Evolutionary conservation across 2,329 filamentous ascomycete genomes (phyloP), one percentile per base, ranked within the genome.

Genomic region (Alternaria gansuensis): DNA sequence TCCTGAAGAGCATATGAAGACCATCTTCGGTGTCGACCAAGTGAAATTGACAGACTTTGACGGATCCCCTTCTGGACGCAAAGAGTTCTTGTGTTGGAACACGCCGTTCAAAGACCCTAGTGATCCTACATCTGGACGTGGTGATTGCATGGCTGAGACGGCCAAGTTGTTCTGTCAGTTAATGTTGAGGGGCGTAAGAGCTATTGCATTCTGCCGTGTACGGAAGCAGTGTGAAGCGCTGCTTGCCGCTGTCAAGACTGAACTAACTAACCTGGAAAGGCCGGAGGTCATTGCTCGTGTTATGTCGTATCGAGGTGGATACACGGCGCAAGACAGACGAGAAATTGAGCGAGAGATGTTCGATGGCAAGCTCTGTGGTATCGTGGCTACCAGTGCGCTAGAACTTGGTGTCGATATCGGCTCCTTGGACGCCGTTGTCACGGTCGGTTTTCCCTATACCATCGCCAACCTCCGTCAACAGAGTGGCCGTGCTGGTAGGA

Each of bases 21-120:
- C 92, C 0, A 90, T 99, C n/a, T 97, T 98, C 66, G 94, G 94
- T 0, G 85, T 97, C 6, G 86, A 93, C 0, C 83, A 93, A 63
- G 91, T 97, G 13, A 87, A 84, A 57, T 78, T 98, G 43, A 90
- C 94, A 0, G 93, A 97, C 71, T 93, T 91, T 70, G 95, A 99
- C 73, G 95, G 95, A 1, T 97, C 93, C 0, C 95, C 95, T 0
- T 92, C 92, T 5, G 92, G 94, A 0, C 85, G 92, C 23, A 98
- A 98, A 74, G 94, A 98, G 71, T 98, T 98, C 57, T 74, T 99
- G 6, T 98, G 93, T 77, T 99, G 95, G 95, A 98, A 99, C 69
- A 97, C 94, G 0, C 95, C 95, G 0, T 97, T 88, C 77, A 96
- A 93, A 75, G 94, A 97, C 67, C 92, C 94, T 0, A 85, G 84